Base-by-base conservation (phyloP, 2,329 filamentous ascomycete genomes). In the Raffaelea deltoideospora region DNA sequence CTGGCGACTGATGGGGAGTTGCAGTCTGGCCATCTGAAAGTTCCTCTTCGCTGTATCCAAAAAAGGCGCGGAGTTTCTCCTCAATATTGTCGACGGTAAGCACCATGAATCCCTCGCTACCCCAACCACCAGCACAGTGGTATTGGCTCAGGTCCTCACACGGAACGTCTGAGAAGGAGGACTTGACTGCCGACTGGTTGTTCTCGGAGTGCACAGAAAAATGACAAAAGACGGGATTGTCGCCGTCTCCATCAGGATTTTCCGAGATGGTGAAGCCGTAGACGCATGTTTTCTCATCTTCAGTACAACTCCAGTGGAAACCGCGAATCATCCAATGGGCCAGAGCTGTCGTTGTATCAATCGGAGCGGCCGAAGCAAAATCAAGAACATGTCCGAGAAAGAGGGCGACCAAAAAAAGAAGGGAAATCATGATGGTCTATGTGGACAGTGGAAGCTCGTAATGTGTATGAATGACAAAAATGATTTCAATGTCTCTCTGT, bases 51-150 rank as follows among this genome's bases (percentile, higher is more conserved):
- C 17, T 28, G 34, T 48, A 50, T 18, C 33, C 40, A 28, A 52
- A 49, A 34, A 45, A 50, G 2, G 46, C 46, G 18, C 43, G 43
- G 15, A 31, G 39, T 8, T 32, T 29, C 4, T 33, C 18, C 1
- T 26, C 27, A 2, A 40, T 18, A 32, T 50, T 45, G 22, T 47
- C 46, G 7, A 46, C 21, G 2, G 46, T 45, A 3, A 52, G 26
- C 10, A 47, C 43, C 37, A 48, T 38, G 37, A 46, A 49, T 5
- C 43, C 42, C 22, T 34, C 31, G 22, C 31, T 19, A 33, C 45
- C 40, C 41, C 43, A 51, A 15, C 41, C 45, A 26, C 43, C 46
- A 27, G 42, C 45, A 30, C 46, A 31, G 19, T 17, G 33, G 38
- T 48, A 49, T 3, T 40, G 28, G 23, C 37, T 15, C 4, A 35